phyloP scores from a whole-genome alignment of 345 rosid genomes.

The Hypericum perforatum region DNA sequence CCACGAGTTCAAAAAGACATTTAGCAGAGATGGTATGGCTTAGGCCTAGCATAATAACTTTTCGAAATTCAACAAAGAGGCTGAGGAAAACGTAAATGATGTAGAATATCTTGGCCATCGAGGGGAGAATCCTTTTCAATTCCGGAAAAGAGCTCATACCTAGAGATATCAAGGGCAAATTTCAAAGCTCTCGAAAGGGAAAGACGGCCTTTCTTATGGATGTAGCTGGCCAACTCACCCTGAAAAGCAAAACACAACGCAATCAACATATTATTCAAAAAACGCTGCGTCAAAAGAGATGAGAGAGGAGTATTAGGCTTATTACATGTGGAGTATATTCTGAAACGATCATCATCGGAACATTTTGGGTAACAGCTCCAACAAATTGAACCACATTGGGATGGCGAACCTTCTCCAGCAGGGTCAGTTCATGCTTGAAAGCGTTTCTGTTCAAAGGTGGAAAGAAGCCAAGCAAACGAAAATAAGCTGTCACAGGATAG shows the following conservation, averaged over 20 bases:
- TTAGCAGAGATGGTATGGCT: conserved; percentile 4
- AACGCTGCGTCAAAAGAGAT: background rate
- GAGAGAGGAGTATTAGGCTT: conserved; percentile 18
- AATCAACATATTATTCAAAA: background rate
- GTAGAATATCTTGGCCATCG: background rate
- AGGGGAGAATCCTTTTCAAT: conserved; percentile 2
- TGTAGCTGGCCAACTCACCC: conserved; percentile 80
- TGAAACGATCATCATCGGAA: conserved; percentile 92
- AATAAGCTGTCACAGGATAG: background rate
- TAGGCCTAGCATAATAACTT: background rate
- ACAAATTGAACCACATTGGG: conserved; percentile 97
- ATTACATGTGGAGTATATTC: conserved; percentile 86
- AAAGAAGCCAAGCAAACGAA: background rate
- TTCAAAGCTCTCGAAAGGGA: conserved; percentile 70
- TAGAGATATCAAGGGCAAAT: conserved; percentile 85
- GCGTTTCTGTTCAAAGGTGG: conserved; percentile 40
- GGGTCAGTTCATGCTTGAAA: conserved; percentile 71
- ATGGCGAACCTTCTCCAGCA: conserved; percentile 84
- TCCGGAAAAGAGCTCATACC: conserved; percentile 34
- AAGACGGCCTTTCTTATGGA: conserved; percentile 83
- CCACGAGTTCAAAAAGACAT: conserved; percentile 18
- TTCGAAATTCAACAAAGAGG: no score
- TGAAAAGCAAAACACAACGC: conserved; percentile 22
- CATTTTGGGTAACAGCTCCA: conserved; percentile 95
- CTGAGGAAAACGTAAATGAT: no score